Percentiles rank a stretch among this genome's conserved stretches.
phyloP scores from a whole-genome alignment of 2,329 filamentous ascomycete species.

The Penicillium concentricum region DNA sequence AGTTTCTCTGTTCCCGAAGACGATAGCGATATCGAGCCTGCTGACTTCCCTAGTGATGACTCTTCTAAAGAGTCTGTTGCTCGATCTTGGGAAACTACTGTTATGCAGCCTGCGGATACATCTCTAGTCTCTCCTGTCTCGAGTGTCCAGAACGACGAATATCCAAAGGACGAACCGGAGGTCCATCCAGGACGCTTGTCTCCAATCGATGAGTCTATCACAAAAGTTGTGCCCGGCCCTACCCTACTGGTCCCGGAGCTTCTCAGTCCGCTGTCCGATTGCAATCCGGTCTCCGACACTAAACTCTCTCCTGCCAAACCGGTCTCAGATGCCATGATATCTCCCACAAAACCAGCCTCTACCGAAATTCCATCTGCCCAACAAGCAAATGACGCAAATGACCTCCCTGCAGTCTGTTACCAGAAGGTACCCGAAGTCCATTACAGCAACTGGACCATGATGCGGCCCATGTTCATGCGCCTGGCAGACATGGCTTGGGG shows the following conservation, averaged over 20 bases:
- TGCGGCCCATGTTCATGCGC: conserved; percentile 8
- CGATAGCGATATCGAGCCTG: conserved; percentile 31
- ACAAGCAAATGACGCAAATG: background rate
- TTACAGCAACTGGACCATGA: conserved; percentile 6
- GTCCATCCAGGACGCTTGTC: background rate
- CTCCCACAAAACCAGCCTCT: background rate
- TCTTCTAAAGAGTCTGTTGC: background rate
- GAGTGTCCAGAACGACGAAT: background rate
- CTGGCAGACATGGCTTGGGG: conserved; percentile 11
- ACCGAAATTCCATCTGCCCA: background rate
- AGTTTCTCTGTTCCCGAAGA: conserved; percentile 44
- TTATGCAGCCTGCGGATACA: background rate
- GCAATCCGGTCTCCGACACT: background rate
- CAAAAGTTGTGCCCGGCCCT: background rate
- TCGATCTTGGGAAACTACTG: background rate
- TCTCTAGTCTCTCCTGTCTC: background rate
- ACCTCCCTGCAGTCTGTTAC: background rate
- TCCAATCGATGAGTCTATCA: background rate
- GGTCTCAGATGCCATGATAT: background rate
- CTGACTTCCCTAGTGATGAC: background rate
- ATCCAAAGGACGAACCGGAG: background rate
- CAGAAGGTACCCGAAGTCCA: background rate
- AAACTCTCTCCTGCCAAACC: background rate
- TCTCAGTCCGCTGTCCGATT: background rate
- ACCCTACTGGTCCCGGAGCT: background rate